These are phyloP conservation scores for Cyamopsis tetragonoloba DNA, from an alignment of 306 rosid genomes.

Conservation along the genomic window DNA sequence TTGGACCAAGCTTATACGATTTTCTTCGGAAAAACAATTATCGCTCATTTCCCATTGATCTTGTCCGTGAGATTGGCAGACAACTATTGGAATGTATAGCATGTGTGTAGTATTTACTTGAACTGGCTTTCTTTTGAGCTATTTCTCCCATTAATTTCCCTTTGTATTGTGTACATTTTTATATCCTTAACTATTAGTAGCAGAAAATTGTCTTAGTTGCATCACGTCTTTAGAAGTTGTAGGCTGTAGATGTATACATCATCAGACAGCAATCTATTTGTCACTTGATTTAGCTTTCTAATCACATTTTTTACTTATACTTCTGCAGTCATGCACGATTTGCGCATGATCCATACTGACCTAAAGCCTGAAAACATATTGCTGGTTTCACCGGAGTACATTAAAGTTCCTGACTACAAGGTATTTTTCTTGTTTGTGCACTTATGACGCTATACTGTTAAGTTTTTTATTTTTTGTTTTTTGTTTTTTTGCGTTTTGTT, in stretches of 20 bases:
- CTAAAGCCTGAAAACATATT: conserved; percentile 93
- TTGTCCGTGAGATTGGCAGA: conserved; percentile 98
- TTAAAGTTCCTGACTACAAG: conserved; percentile 76
- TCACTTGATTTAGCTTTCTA: neutral
- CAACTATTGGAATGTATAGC: conserved; percentile 99
- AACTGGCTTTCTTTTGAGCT: conserved; percentile 36
- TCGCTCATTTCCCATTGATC: conserved; percentile 99
- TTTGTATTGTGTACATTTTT: neutral
- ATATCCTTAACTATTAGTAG: neutral
- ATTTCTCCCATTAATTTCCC: neutral
- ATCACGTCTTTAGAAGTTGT: neutral
- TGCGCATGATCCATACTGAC: conserved; percentile 80
- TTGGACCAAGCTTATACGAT: conserved; percentile 99
- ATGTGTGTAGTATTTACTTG: conserved; percentile 92
- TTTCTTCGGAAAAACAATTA: conserved; percentile 99
- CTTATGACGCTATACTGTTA: neutral
- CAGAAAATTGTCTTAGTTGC: neutral
- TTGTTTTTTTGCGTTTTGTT: too few species aligned
- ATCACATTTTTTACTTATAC: neutral
- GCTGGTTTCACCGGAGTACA: conserved; percentile 62
- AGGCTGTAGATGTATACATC: neutral
- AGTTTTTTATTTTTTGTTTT: neutral
- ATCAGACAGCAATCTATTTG: neutral
- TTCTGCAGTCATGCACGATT: conserved; percentile 89
- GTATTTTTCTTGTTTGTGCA: neutral